Percentiles rank a stretch among this genome's conserved stretches.
Evolutionary conservation across 148 eudicot genomes (phyloP).

Genomic region (Polygonum aviculare): DNA sequence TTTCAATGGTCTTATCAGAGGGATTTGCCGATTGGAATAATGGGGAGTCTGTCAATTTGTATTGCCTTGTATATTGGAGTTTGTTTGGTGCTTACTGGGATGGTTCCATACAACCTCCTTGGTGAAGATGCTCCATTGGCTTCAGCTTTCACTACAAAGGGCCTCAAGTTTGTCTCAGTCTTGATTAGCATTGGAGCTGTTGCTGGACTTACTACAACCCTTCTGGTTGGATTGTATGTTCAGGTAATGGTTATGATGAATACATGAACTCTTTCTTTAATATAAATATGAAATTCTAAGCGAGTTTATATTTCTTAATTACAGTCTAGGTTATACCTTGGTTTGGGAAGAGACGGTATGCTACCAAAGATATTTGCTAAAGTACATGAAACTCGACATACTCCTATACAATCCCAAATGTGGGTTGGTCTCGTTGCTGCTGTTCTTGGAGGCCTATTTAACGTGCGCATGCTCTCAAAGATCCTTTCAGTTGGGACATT

Average conservation of each 20-base stretch:
- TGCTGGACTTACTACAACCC: slow-evolving; percentile 97
- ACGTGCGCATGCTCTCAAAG: slow-evolving; percentile 79
- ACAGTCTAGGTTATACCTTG: slow-evolving; percentile 94
- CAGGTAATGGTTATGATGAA: slow-evolving; percentile 46
- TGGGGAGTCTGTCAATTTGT: slow-evolving; percentile 82
- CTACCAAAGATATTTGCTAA: slow-evolving; percentile 73
- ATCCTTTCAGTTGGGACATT: slow-evolving; percentile 90
- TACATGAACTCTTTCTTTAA: background rate
- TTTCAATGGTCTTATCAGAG: slow-evolving; percentile 32
- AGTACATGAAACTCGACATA: slow-evolving; percentile 69
- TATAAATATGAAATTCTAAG: background rate
- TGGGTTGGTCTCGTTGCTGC: slow-evolving; percentile 94
- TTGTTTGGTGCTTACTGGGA: slow-evolving; percentile 94
- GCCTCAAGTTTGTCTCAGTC: slow-evolving; percentile 71
- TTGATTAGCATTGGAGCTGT: slow-evolving; percentile 92
- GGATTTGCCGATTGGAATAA: slow-evolving; percentile 92
- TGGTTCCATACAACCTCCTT: slow-evolving; percentile 72
- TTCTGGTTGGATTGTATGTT: slow-evolving; percentile 94
- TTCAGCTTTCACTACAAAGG: slow-evolving; percentile 76
- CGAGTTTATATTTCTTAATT: slow-evolving; percentile 13
- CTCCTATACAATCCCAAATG: slow-evolving; percentile 81
- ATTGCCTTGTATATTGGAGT: slow-evolving; percentile 72
- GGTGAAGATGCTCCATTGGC: slow-evolving; percentile 94
- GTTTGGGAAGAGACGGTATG: slow-evolving; percentile 96
- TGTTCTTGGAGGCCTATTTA: slow-evolving; percentile 72